Evolutionary conservation across 768 basidiomycete species (phyloP).

Genomic region (Suillus occidentalis): DNA sequence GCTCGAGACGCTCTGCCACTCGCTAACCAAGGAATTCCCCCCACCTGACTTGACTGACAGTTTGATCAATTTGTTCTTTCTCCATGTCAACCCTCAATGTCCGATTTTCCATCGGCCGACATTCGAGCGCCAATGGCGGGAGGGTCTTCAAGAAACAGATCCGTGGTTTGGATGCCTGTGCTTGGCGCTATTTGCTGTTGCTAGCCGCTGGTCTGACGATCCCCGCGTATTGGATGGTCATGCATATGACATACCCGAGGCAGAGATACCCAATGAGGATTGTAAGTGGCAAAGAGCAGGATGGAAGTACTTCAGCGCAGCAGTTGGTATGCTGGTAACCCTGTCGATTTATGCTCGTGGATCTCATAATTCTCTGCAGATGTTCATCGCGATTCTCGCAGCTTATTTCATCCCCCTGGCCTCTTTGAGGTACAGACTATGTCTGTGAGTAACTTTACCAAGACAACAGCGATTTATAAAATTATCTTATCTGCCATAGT

Average conservation of each 20-base stretch:
- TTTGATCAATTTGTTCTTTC: slow-evolving; percentile 72
- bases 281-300: slow-evolving; percentile 56
- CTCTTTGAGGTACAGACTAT: slow-evolving; percentile 65
- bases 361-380: slow-evolving; percentile 34
- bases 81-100: slow-evolving; percentile 53
- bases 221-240: slow-evolving; percentile 49
- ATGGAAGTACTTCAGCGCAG: slow-evolving; percentile 57
- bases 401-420: slow-evolving; percentile 54
- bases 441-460: slow-evolving; percentile 37
- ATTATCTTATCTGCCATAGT: slow-evolving; percentile 32
- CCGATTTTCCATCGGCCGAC: slow-evolving; percentile 73
- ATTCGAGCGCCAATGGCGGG: slow-evolving; percentile 61
- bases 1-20: slow-evolving; percentile 27
- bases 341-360: slow-evolving; percentile 5
- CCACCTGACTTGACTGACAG: slow-evolving; percentile 54
- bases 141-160: slow-evolving; percentile 53
- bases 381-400: slow-evolving; percentile 49
- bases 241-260: slow-evolving; percentile 21
- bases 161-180: slow-evolving; percentile 62
- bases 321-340: slow-evolving; percentile 42
- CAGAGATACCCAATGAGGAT: slow-evolving; percentile 27
- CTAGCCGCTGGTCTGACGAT: slow-evolving; percentile 65
- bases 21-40: slow-evolving; percentile 53
- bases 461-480: neutral
- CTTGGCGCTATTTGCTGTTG: slow-evolving; percentile 66